Conservation (phyloP, 2,329 filamentous ascomycete species). For the Colletotrichum australisinense region DNA sequence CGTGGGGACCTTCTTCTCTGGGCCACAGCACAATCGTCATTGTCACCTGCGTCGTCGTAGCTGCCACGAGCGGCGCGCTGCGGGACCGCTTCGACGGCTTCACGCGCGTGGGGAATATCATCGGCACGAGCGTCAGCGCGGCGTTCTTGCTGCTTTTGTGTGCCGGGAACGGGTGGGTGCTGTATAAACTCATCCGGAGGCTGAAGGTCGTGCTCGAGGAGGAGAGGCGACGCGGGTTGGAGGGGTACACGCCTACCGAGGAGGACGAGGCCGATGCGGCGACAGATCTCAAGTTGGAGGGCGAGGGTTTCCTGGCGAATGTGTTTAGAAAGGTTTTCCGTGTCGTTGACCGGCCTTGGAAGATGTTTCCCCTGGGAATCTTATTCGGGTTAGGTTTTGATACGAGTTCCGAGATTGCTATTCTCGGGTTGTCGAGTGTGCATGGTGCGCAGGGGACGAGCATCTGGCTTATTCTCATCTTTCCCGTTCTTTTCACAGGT, state of each 20-base stretch:
- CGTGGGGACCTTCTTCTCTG: constrained; percentile 91
- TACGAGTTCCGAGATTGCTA: constrained; percentile 92
- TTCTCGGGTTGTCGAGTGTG: constrained; percentile 90
- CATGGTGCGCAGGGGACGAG: constrained; percentile 87
- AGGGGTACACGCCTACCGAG: constrained; percentile 40
- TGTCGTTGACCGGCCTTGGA: constrained; percentile 83
- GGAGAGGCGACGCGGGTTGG: constrained; percentile 41
- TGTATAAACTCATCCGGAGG: constrained; percentile 80
- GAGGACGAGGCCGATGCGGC: constrained; percentile 45
- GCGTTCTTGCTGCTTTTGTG: constrained; percentile 86
- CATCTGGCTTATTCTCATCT: constrained; percentile 94
- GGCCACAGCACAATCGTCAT: constrained; percentile 95
- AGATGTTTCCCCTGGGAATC: constrained; percentile 93
- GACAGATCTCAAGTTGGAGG: constrained; percentile 76
- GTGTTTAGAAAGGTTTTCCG: constrained; percentile 82
- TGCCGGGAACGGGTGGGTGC: constrained; percentile 85
- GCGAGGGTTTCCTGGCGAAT: constrained; percentile 78
- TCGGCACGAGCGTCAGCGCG: constrained; percentile 89
- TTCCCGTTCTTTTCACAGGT: constrained; percentile 90
- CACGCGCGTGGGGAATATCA: constrained; percentile 83
- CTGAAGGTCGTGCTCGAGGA: constrained; percentile 70
- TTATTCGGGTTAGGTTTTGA: constrained; percentile 95
- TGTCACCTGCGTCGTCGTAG: constrained; percentile 90
- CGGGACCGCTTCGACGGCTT: constrained; percentile 85
- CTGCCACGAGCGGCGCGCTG: constrained; percentile 87